A percentile compares a stretch with the other conserved stretches of the same genome.
These are phyloP conservation scores for Penicillium hordei DNA, from an alignment of 2,329 filamentous ascomycete species.

Conservation along the genomic window DNA sequence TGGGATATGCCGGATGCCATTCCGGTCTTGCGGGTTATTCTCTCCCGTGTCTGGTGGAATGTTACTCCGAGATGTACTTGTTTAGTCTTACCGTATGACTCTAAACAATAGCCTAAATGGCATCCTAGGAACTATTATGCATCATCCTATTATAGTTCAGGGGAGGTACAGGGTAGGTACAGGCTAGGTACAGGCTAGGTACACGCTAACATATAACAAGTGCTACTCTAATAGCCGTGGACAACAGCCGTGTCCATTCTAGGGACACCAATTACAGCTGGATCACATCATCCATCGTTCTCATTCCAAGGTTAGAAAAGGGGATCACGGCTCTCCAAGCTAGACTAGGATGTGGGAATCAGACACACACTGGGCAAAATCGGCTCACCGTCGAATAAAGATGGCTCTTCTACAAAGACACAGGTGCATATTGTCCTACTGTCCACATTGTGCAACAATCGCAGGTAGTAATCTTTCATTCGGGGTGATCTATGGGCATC, in stretches of 20 bases:
- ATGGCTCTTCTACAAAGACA: not conserved
- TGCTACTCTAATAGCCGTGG: not conserved
- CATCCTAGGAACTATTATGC: not conserved
- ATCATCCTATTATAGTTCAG: not conserved
- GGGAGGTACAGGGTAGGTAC: not conserved
- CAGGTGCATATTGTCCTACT: not conserved
- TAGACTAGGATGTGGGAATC: not conserved
- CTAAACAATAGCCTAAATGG: not conserved
- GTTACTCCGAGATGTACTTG: not conserved
- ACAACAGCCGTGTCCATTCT: not conserved
- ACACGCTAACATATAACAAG: not conserved
- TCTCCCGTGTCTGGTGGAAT: slow-evolving; percentile 6
- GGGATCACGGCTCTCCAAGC: not conserved
- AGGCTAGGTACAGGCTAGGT: not conserved
- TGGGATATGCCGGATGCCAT: not conserved
- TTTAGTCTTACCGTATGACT: not conserved
- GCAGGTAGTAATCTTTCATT: slow-evolving; percentile 6
- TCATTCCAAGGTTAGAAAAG: not conserved
- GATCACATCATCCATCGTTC: not conserved
- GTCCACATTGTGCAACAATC: not conserved
- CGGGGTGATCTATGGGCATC: slow-evolving; percentile 9
- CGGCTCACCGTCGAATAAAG: not conserved
- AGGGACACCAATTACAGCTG: not conserved
- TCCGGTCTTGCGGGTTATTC: not conserved
- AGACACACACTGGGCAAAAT: not conserved